Base-by-base conservation (phyloP, 768 basidiomycete genomes). In the Tulasnella sp. region DNA sequence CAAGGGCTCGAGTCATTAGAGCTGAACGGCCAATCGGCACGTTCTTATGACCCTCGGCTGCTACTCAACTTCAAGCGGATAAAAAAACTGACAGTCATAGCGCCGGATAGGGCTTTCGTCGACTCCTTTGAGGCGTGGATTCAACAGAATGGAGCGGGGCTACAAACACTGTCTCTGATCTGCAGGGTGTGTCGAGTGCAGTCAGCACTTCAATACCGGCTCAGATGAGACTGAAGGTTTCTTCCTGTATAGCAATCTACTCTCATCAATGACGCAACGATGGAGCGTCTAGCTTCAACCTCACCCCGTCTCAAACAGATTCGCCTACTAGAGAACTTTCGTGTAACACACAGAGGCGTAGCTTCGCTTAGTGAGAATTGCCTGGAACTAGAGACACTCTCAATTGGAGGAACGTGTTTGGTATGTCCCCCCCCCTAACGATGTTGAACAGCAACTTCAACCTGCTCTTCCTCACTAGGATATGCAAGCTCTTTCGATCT, bases 251-350 rank as follows among this genome's bases (percentile, higher is more conserved):
- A 78, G 67, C 71, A 86, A 32, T 90, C 91, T 3, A 83, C 86
- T 16, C 83, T 88, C 7, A 84, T 94, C 55, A 91, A 90, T 0
- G 92, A 95, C 80, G 81, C 80, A 6, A 81, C 89, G 3, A 82
- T 94, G 40, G 85, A 85, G 70, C 81, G 84, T 4, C 80, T 93
- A 5, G 87, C 91, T 0, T 85, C 88, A 0, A 81, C 84, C 72
- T 85, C 93, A 39, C 80, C 81, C 10, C 84, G 86, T 10, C 84
- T 94, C 23, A 88, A 90, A 69, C 86, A 89, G 51, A 81, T 94
- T 3, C 85, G 88, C 74, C 83, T 95, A 15, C 87, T 88, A 0
- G 93, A 92, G 26, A 94, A 93, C 82, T 86, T 87, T 2, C 91
- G 87, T 81, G 89, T 93, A 35, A 92, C 91, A 0, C 87, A 93